A percentile compares a stretch with the other conserved stretches of the same genome.
These are phyloP conservation scores for Bipolaris zeicola DNA, from an alignment of 2,329 filamentous ascomycete species.

Conservation along the genomic window DNA sequence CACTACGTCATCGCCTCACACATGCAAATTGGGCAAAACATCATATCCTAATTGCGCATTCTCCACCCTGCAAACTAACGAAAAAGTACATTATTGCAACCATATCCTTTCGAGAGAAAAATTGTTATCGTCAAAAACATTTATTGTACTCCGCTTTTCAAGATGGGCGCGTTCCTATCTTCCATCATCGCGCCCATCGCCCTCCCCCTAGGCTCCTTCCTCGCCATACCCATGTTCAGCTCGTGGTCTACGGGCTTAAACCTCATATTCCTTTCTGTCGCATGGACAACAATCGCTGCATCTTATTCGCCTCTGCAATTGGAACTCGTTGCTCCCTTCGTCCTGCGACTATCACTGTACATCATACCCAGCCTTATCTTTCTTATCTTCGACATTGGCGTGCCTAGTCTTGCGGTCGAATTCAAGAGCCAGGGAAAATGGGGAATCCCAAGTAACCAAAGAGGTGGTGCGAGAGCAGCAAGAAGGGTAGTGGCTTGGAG, in stretches of 20 bases:
- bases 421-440: constrained; percentile 70
- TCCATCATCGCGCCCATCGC: constrained; percentile 39
- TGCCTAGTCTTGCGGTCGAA: constrained; percentile 70
- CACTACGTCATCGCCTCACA: constrained; percentile 14
- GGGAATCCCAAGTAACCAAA: constrained; percentile 53
- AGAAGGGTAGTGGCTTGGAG: constrained; percentile 60
- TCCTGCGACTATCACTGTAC: constrained; percentile 72
- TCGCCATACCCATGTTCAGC: constrained; percentile 74
- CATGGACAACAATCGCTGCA: constrained; percentile 82
- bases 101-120: too few relatives aligned
- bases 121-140: neutral
- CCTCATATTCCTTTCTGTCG: constrained; percentile 86
- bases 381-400: constrained; percentile 70
- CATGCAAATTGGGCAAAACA: constrained; percentile 1
- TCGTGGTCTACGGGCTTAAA: constrained; percentile 82
- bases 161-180: constrained; percentile 38
- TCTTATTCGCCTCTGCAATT: constrained; percentile 76
- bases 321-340: constrained; percentile 73
- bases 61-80: too few relatives aligned
- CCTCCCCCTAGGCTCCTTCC: constrained; percentile 60
- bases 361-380: constrained; percentile 74
- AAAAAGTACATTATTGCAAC: too few relatives aligned
- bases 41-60: neutral
- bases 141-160: neutral
- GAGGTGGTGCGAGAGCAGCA: constrained; percentile 50